Conservation (phyloP, 345 rosid genomes). For the Odontarrhena argentea region DNA sequence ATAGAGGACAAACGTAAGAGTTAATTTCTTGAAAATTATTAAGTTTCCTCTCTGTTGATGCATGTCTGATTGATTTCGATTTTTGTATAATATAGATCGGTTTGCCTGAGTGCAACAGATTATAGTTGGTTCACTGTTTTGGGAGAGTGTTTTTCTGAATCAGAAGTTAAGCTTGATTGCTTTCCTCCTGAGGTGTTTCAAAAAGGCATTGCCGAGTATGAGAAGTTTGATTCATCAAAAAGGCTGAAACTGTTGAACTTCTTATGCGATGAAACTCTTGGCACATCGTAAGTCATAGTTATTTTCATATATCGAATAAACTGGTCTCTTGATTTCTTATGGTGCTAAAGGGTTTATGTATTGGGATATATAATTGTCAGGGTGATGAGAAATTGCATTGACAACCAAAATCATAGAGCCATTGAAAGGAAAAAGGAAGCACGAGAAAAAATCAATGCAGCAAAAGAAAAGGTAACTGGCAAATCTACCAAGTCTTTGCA, state of each 20-base stretch:
- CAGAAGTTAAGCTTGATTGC: conserved; percentile 41
- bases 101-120: conserved; percentile 48
- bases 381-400: conserved; percentile 62
- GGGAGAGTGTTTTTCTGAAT: conserved; percentile 48
- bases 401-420: conserved; percentile 48
- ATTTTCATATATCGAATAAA: background rate
- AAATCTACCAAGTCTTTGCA: background rate
- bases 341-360: background rate
- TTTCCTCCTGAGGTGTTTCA: conserved; percentile 45
- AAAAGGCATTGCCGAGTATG: conserved; percentile 50
- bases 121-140: conserved; percentile 62
- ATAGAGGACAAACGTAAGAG: conserved; percentile 59
- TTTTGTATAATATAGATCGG: conserved; percentile 47
- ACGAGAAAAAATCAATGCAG: conserved; percentile 50
- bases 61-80: conserved; percentile 19
- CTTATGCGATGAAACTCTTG: conserved; percentile 69
- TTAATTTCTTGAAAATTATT: background rate
- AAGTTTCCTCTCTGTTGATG: conserved; percentile 2
- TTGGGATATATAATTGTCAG: conserved; percentile 26
- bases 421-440: conserved; percentile 53
- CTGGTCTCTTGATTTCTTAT: background rate
- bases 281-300: conserved; percentile 55
- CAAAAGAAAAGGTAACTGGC: conserved; percentile 59
- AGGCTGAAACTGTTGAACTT: conserved; percentile 63
- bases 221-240: conserved; percentile 41